Conservation (phyloP, 305 asterid species). For the Solanum hybrid region DNA sequence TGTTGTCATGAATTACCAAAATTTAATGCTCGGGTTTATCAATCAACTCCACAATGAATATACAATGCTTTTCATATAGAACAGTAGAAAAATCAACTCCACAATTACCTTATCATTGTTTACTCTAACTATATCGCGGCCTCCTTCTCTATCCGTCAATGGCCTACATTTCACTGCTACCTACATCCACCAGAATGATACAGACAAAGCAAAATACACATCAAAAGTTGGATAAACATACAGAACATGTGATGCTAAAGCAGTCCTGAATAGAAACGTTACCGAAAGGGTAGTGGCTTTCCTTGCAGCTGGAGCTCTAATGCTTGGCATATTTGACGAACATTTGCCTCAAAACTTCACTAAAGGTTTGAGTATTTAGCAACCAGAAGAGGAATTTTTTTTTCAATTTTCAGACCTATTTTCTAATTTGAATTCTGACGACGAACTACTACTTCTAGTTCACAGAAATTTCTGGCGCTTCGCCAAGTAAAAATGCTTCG, state of each 20-base stretch:
- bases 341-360: slow-evolving; percentile 31
- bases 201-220: not conserved
- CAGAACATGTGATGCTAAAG: not conserved
- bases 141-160: slow-evolving; percentile 57
- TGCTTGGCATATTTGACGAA: slow-evolving; percentile 57
- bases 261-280: not conserved
- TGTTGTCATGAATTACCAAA: slow-evolving; percentile 9
- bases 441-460: not conserved
- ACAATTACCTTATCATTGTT: slow-evolving; percentile 50
- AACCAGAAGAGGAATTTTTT: not conserved
- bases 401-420: not conserved
- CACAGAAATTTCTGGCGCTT: not conserved
- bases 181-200: slow-evolving; percentile 22
- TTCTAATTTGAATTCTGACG: not conserved
- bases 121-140: slow-evolving; percentile 73
- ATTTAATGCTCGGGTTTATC: slow-evolving; percentile 2
- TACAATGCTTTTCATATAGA: not conserved
- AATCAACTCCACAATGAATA: not conserved
- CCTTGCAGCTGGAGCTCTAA: slow-evolving; percentile 72
- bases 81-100: not conserved
- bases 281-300: slow-evolving; percentile 77
- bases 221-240: not conserved
- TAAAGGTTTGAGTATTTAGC: not conserved
- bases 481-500: not conserved
- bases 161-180: slow-evolving; percentile 96